phyloP scores from a whole-genome alignment of 768 basidiomycete genomes.

The Mrakia frigida region DNA sequence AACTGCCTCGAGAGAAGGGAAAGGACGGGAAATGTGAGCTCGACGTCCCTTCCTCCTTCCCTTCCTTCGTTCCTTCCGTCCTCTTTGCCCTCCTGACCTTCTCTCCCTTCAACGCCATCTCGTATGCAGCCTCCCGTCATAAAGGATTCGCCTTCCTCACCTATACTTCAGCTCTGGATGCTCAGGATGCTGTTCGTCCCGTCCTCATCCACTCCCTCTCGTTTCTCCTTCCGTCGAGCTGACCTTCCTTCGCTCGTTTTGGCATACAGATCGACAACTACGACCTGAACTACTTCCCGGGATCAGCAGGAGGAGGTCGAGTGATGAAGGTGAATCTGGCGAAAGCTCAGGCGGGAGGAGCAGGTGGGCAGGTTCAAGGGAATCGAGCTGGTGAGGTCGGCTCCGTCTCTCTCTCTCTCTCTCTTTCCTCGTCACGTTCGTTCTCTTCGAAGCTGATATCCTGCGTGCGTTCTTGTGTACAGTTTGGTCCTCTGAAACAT shows the following conservation, averaged over 20 bases:
- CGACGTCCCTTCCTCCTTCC: background rate
- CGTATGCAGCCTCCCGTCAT: conserved; percentile 8
- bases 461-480: background rate
- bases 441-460: background rate
- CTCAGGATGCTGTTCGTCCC: conserved; percentile 18
- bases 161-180: conserved; percentile 1
- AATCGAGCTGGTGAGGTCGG: conserved; percentile 15
- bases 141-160: conserved; percentile 23
- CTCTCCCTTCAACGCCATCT: background rate
- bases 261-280: conserved; percentile 12
- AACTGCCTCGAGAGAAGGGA: conserved; percentile 12
- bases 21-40: conserved; percentile 18
- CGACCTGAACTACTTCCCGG: conserved; percentile 28
- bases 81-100: background rate
- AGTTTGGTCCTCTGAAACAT: background rate
- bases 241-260: background rate
- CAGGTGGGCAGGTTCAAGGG: background rate
- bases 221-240: background rate
- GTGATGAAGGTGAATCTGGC: conserved; percentile 29
- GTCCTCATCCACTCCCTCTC: conserved; percentile 9
- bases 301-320: conserved; percentile 8
- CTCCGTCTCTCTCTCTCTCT: background rate
- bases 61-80: background rate
- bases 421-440: background rate
- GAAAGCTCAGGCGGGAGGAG: background rate